Evolutionary conservation across 2,329 filamentous ascomycete genomes (phyloP), one percentile per base, ranked within the genome.

Genomic region (Talaromyces sp.): DNA sequence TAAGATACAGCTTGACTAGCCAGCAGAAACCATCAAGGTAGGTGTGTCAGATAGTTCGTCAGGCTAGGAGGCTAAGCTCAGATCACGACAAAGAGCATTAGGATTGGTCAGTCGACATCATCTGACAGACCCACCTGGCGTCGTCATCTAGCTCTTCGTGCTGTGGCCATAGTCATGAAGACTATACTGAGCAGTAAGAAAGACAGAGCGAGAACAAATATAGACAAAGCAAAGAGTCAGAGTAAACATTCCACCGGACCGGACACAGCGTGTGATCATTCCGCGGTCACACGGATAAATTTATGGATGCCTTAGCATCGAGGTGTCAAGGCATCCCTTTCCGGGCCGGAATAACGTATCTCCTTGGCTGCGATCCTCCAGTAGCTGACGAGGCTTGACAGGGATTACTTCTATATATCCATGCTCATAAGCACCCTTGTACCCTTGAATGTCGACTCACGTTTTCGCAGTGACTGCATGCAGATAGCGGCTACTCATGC

Each of bases 41-140:
- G 11, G 31, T 33, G 52, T 14, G 33, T 35, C 31, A 22, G 31
- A 13, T 52, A 35, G 50, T 35, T 4, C n/a, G 49, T 56, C 31
- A 22, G 52, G 52, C 52, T 39, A 16, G 50, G 50, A 35, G 19
- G 31, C 50, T 52, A 52, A 33, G 43, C 13, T 49, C 35, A 19
- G 31, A 61, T 35, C 16, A 47, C 45, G 43, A 39, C 9, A 45
- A 62, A 47, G 60, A 62, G 27, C 45, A 50, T 19, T 39, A 39
- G 39, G 57, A 47, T 43, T 43, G 47, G 60, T 56, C 49, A 22
- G 47, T 43, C 14, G 35, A 35, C 47, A 62, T 62, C 47, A 62
- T 52, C 47, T 37, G 47, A 41, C 35, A 62, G 52, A 22, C 47
- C 39, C 52, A 56, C 52, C 52, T 56, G 52, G 52, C 33, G 16